Base-by-base conservation (phyloP, 495 filamentous ascomycete genomes). In the Penicillium bovifimosum region DNA sequence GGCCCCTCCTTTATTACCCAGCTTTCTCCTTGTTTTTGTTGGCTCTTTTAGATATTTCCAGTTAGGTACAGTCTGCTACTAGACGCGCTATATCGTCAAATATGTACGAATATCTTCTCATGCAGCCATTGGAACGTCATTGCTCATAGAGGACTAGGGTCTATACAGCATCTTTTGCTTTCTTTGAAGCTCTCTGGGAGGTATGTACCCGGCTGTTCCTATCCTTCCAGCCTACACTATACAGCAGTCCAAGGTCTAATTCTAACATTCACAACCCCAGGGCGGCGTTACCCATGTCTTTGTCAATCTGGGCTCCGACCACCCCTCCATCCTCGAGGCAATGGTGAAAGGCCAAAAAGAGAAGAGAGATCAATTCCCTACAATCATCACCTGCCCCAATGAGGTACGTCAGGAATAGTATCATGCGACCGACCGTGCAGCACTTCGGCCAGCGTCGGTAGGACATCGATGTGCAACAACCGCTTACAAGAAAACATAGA, bases 111-210 rank as follows among this genome's bases (percentile, higher is more conserved):
- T 14, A 11, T 18, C 11, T 18, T 14, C 8, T 17, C 17, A 29
- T 33, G 20, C 33, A 20, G 14, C 24, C 17, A 10, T 9, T 5
- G 38, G 9, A 35, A 31, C 20, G 41, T 47, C 26, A 38, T 41
- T 31, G 9, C 33, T 46, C 32, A 52, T 33, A 50, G 51, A 24
- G 27, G 5, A n/a, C 6, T 40, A 76, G 73, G 73, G 66, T 60
- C 31, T 89, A 88, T 58, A 90, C 87, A 17, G 80, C 86, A 41
- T 85, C 85, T 47, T 86, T 87, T 65, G 92, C 91, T 64, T 96
- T 97, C 68, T 96, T 97, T 61, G 92, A 97, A 78, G 90, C 88
- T 17, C 70, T 97, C 35, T 95, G 89, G 89, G 90, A 85, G 69
- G 77, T 77, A 62, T 51, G 39, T 33, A 27, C 2, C 2, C 20